These are phyloP conservation scores for Naganishia randhawae DNA, from an alignment of 768 basidiomycete genomes.

Conservation along the genomic window DNA sequence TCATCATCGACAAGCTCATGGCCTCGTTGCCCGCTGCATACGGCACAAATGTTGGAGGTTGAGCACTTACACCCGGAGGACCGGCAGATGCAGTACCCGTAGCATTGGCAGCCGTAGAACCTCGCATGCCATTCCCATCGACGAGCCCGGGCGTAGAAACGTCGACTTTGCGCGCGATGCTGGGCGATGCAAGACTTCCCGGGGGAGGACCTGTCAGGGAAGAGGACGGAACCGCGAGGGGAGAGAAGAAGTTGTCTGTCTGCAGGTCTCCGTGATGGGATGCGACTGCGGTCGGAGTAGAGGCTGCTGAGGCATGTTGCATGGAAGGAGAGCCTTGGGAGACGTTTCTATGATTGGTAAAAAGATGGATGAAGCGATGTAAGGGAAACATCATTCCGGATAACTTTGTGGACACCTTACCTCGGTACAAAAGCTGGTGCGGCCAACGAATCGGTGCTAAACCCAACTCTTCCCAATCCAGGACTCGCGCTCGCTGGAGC, in stretches of 20 bases:
- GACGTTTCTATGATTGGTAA: neutral
- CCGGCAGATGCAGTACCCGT: neutral
- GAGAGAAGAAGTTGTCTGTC: constrained; percentile 21
- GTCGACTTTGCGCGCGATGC: constrained; percentile 12
- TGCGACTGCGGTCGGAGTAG: neutral
- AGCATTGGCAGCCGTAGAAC: neutral
- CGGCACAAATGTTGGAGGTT: neutral
- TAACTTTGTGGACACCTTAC: neutral
- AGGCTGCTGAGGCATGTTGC: neutral
- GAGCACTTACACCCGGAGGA: neutral
- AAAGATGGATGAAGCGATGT: neutral
- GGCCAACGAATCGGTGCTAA: constrained; percentile 20
- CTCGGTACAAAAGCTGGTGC: constrained; percentile 25
- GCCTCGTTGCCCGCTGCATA: neutral
- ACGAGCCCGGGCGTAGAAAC: constrained; percentile 14
- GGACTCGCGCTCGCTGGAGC: neutral
- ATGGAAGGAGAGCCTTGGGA: constrained; percentile 3
- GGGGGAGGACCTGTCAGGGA: neutral
- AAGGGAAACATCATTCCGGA: neutral
- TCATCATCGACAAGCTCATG: constrained; percentile 12
- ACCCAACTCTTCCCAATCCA: constrained; percentile 8
- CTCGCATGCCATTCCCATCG: constrained; percentile 11
- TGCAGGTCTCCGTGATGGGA: constrained; percentile 14
- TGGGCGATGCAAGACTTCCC: constrained; percentile 10
- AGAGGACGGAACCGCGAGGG: neutral